phyloP scores from a whole-genome alignment of 768 basidiomycete species.

The Auriscalpium vulgare region DNA sequence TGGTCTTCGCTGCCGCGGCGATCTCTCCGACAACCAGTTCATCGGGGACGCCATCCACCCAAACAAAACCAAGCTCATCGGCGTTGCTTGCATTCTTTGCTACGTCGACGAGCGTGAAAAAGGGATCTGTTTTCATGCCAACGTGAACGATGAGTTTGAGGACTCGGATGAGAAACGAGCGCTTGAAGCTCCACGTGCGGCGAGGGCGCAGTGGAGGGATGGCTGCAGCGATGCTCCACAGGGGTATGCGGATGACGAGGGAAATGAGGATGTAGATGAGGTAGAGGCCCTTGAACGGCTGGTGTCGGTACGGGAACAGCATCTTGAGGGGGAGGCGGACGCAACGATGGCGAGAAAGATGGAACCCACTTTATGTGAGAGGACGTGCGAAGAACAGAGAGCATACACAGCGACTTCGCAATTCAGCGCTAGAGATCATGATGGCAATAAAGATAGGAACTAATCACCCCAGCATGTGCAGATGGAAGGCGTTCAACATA shows the following conservation, averaged over 20 bases:
- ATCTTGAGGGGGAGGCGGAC: too few relatives aligned
- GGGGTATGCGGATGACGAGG: slow-evolving; percentile 14
- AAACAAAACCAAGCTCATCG: neutral
- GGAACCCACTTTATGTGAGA: too few relatives aligned
- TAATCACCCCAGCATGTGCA: too few relatives aligned
- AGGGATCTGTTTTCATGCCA: neutral
- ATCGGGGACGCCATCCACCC: neutral
- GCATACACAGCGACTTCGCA: too few relatives aligned
- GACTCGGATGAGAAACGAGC: neutral
- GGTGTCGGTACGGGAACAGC: neutral
- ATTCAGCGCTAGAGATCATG: too few relatives aligned
- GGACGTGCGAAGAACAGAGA: too few relatives aligned
- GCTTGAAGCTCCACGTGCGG: neutral
- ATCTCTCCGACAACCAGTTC: neutral
- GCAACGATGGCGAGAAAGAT: too few relatives aligned
- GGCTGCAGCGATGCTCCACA: slow-evolving; percentile 11
- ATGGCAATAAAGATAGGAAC: too few relatives aligned
- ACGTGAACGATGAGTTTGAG: neutral
- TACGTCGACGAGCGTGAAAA: neutral
- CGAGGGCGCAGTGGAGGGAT: slow-evolving; percentile 13
- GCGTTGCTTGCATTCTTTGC: neutral
- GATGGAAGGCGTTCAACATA: too few relatives aligned
- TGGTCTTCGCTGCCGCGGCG: neutral
- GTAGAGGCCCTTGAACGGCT: slow-evolving; percentile 16
- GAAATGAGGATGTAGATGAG: neutral